Base-by-base conservation (phyloP, 495 filamentous ascomycete species). In the Xanthoparmelia taractica region DNA sequence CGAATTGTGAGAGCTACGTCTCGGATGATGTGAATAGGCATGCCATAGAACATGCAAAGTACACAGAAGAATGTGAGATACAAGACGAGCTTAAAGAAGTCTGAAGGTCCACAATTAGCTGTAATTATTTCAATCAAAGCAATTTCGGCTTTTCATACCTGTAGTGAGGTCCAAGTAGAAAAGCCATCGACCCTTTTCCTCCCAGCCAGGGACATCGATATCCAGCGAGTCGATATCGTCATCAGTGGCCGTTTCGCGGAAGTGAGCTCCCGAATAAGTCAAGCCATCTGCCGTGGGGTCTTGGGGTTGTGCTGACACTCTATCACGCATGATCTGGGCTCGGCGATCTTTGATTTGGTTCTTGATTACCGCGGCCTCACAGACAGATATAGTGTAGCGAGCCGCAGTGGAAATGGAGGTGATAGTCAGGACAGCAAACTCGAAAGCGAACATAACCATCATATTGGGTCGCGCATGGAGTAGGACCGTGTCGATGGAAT, bases 361-460 rank as follows among this genome's bases (percentile, higher is more conserved):
- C 71, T 78, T 83, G 63, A 85, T 84, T 63, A 96, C 84, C 52
- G 81, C 81, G 62, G 87, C 85, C 70, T 97, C 94, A 6, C 84
- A 77, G 57, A 97, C 72, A n/a, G 87, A 88, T 33, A 98, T 78
- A 34, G 80, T 70, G 74, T 97, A 98, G 59, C 92, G 84, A 58
- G 84, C 77, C 23, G 82, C 76, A 11, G 91, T 96, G 33, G 92
- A 93, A 27, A 84, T 76, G 1, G 95, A 96, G 36, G 85, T 84
- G 15, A 95, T 85, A 6, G 84, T 78, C 63, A 97, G 75, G 63
- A 98, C 84, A 17, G 92, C 91, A 68, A 97, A 98, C 73, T 98
- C 94, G 68, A 98, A 97, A 23, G 92, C 86, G 70, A 98, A 98
- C 92, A 97, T 97, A 61, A 98, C 90, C 95, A 98, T 98, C 90